phyloP scores from a whole-genome alignment of 73 alveolate species.

The Blepharisma stoltei region DNA sequence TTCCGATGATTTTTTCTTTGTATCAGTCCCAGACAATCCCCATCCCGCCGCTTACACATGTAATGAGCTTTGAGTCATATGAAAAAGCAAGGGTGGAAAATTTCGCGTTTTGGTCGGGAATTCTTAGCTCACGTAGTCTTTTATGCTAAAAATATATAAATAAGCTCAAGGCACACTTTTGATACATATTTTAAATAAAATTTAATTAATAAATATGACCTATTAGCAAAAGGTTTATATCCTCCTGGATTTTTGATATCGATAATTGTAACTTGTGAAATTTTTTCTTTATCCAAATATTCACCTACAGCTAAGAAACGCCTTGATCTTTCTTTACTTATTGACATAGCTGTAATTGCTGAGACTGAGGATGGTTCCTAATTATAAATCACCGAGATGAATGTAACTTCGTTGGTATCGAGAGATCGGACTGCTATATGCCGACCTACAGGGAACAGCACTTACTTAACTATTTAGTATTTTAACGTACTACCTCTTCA shows the following conservation, averaged over 20 bases:
- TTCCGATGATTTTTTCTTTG: slow-evolving; percentile 24
- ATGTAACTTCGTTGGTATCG: slow-evolving; percentile 31
- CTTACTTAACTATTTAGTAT: too few relatives aligned
- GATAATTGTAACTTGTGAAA: slow-evolving; percentile 19
- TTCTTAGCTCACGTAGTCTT: slow-evolving; percentile 5
- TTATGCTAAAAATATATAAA: too few relatives aligned
- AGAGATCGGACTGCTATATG: slow-evolving; percentile 67
- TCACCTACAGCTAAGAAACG: slow-evolving; percentile 33
- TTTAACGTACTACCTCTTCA: too few relatives aligned
- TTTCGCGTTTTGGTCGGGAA: background rate
- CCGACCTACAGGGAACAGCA: slow-evolving; percentile 75
- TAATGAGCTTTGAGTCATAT: background rate
- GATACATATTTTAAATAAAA: too few relatives aligned
- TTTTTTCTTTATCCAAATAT: slow-evolving; percentile 4
- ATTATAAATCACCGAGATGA: slow-evolving; percentile 15
- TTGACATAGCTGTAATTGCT: slow-evolving; percentile 33
- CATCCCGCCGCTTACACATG: slow-evolving; percentile 8
- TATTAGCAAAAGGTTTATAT: too few relatives aligned
- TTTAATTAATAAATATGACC: too few relatives aligned
- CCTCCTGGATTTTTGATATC: slow-evolving; percentile 23
- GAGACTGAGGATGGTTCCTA: slow-evolving; percentile 18
- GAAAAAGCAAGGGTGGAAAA: slow-evolving; percentile 10
- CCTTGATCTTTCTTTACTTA: slow-evolving; percentile 9
- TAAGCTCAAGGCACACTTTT: too few relatives aligned
- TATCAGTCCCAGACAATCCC: slow-evolving; percentile 28